Evolutionary conservation across 495 filamentous ascomycete genomes (phyloP), one percentile per base, ranked within the genome.

Genomic region (Aspergillus cavernicola): DNA sequence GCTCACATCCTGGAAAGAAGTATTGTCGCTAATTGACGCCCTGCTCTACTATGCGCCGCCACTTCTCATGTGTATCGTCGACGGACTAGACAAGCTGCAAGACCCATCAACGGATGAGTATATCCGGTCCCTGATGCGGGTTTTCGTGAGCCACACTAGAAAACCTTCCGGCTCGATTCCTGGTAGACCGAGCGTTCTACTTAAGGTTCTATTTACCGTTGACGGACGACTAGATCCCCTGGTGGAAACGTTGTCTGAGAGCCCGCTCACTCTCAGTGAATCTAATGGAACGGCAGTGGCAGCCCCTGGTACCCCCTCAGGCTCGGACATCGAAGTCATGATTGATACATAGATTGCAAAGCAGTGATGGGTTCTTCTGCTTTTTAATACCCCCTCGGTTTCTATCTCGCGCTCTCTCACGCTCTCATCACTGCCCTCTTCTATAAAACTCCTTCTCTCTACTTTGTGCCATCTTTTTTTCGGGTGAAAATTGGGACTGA

Each of bases 131-230:
- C 50, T 77, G 10, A 58, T 77, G 22, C 62, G 68, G 16, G 62
- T 67, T 2, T 54, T 77, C 0, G 58, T 74, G 23, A 66, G 62
- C 2, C 72, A 77, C 58, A 73, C 67, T n/a, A 57, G 63, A 19
- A 64, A 67, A 46, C 64, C 65, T 32, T 24, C 52, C 4, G 35
- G 38, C 9, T 46, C 56, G 7, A 59, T 52, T 38, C 39, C 60
- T 1, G 61, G 57, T 11, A 60, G 55, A n/a, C 62, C 65, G n/a
- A 61, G 58, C n/a, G 62, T 69, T 5, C 40, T 75, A 2, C 59
- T 77, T 44, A 76, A 76, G 44, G 66, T 71, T 6, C 57, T 76
- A 9, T 74, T 76, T 44, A 77, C 73, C 10, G 70, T 72, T 11
- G 51, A 60, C 6, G 69, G 71, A 24, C 64, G 64, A 45, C 65